Evolutionary conservation across 73 alveolate genomes (phyloP).

Genomic region (Tetrahymena malaccensis): DNA sequence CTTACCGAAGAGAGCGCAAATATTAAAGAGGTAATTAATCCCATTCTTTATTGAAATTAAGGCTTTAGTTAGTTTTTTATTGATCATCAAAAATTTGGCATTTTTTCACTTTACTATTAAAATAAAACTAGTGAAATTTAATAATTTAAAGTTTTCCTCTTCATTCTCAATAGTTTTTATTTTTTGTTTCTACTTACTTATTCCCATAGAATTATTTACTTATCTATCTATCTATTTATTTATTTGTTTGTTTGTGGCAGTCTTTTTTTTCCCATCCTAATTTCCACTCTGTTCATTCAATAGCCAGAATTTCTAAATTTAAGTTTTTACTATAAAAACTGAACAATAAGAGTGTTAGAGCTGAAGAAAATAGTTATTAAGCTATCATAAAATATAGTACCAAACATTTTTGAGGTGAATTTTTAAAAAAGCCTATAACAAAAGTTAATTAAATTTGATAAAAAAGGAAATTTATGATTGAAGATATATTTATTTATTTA

Average conservation of each 20-base stretch:
- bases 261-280: not conserved
- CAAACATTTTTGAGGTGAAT: too few species aligned
- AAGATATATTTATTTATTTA: too few species aligned
- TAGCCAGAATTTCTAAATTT: not conserved
- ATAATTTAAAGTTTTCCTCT: not conserved
- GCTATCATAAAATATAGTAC: too few species aligned
- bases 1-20: not conserved
- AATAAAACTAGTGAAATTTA: not conserved
- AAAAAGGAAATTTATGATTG: too few species aligned
- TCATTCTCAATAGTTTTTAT: not conserved
- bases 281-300: not conserved
- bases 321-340: not conserved
- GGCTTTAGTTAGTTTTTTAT: too few species aligned
- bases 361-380: too few species aligned
- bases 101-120: too few species aligned
- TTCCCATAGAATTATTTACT: not conserved
- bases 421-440: too few species aligned
- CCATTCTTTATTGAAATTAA: not conserved
- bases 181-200: not conserved
- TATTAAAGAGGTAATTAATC: not conserved
- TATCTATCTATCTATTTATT: not conserved
- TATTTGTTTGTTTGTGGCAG: not conserved
- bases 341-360: not conserved
- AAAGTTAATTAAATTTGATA: too few species aligned
- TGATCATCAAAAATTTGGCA: not conserved